Base-by-base conservation (phyloP, 2,329 filamentous ascomycete genomes). In the Rasamsonia emersonii region DNA sequence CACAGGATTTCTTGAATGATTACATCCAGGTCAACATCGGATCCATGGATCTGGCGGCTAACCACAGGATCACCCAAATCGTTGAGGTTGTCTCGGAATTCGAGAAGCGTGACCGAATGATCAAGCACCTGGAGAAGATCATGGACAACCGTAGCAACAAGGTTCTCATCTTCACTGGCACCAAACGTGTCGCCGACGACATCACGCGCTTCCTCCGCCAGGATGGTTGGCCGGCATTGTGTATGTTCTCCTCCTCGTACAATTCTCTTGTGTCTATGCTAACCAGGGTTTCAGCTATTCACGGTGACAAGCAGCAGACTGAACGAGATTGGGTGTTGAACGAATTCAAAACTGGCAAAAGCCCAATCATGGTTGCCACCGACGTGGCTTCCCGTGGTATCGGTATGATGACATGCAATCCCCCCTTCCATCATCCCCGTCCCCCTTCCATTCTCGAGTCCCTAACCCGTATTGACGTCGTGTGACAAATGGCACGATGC, bases 351-450 rank as follows among this genome's bases (percentile, higher is more conserved):
- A 85, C 84, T 46, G 88, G 86, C 68, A 95, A 96, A 75, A 94
- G 86, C 70, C 91, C 91, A 60, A 93, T 98, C 78, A 94, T 98
- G 88, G 91, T 98, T 70, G 91, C 91, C 69, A 98, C 91, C 47
- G 91, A 96, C 59, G 91, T 98, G 68, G 91, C 91, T 69, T 96
- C 91, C 60, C 91, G 91, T 88, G 91, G 91, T 86, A 95, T 98
- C 70, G 91, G 91, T 95, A 93, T 93, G 86, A 89, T 82, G 77
- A 70, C 73, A 67, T 68, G 67, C 62, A 64, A 67, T 58, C 62
- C 64, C 56, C 54, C 46, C 43, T 49, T 46, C 45, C 64, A 67
- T 58, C 62, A 64, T 55, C 55, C 47, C 44, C 49, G 45, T 43
- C 40, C 41, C 45, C 39, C 39, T 62, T 49, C 43, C 41, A 38